These are phyloP conservation scores for Puccinia novopanici DNA, from an alignment of 1,284 basidiomycete species.

Conservation along the genomic window DNA sequence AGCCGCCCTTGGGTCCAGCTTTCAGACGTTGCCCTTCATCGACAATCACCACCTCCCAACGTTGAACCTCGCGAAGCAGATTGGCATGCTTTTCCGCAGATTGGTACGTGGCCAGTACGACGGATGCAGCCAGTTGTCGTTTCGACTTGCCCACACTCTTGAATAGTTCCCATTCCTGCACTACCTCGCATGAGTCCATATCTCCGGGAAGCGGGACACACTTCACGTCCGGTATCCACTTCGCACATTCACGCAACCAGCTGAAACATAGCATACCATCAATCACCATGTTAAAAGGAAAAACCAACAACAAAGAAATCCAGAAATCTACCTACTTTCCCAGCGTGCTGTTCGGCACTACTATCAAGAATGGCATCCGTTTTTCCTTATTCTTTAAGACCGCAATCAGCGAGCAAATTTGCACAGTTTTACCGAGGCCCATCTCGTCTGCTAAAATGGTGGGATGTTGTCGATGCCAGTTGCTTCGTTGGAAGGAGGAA, in stretches of 20 bases:
- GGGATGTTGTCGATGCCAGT: constrained; percentile 82
- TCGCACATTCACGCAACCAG: constrained; percentile 75
- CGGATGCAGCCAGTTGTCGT: constrained; percentile 61
- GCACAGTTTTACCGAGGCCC: constrained; percentile 91
- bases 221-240: constrained; percentile 75
- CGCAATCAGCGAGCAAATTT: constrained; percentile 83
- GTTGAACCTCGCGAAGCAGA: constrained; percentile 75
- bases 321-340: constrained; percentile 68
- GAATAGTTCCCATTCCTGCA: constrained; percentile 78
- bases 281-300: not conserved
- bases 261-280: constrained; percentile 53
- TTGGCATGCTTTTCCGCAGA: constrained; percentile 63
- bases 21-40: constrained; percentile 80
- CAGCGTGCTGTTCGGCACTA: constrained; percentile 92
- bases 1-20: constrained; percentile 68
- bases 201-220: constrained; percentile 77
- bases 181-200: constrained; percentile 68
- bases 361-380: constrained; percentile 77
- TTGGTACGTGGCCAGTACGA: constrained; percentile 88
- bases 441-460: constrained; percentile 98
- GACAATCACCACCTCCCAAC: constrained; percentile 88
- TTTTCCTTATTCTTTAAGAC: constrained; percentile 68
- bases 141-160: constrained; percentile 63
- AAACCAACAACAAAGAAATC: not conserved
- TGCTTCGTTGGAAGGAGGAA: constrained; percentile 61